Evolutionary conservation across 2,329 filamentous ascomycete species (phyloP).

Genomic region (Exophiala bonariae): DNA sequence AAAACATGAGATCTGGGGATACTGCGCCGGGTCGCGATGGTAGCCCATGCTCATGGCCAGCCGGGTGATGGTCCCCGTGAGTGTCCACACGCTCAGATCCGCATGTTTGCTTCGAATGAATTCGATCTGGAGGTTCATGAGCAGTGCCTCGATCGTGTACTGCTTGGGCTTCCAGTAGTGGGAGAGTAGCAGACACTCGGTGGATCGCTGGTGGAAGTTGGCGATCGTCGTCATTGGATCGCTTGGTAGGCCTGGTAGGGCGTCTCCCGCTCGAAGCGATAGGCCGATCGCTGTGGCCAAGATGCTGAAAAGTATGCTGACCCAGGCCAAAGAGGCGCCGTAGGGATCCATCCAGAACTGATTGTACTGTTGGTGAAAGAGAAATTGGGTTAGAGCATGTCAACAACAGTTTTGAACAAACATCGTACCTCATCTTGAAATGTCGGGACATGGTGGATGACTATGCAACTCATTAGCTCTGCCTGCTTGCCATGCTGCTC

Average conservation of each 20-base stretch:
- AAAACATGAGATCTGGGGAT: conserved; percentile 52
- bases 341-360: conserved; percentile 50
- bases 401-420: neutral
- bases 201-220: conserved; percentile 28
- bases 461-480: conserved; percentile 9
- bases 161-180: conserved; percentile 55
- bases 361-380: conserved; percentile 45
- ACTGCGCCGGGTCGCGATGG: conserved; percentile 57
- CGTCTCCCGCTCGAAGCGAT: neutral
- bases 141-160: conserved; percentile 55
- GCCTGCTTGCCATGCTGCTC: neutral
- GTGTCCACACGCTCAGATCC: conserved; percentile 53
- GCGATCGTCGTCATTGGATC: conserved; percentile 47
- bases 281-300: conserved; percentile 32
- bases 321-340: conserved; percentile 49
- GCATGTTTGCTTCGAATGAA: conserved; percentile 53
- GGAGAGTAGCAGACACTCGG: conserved; percentile 54
- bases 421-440: neutral
- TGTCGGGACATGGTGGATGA: neutral
- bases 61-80: conserved; percentile 55
- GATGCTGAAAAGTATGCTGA: conserved; percentile 53
- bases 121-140: conserved; percentile 56
- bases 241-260: conserved; percentile 42
- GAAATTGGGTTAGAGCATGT: neutral
- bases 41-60: conserved; percentile 62